These are phyloP conservation scores for Stipa capillata DNA, from an alignment of 176 grass and related monocot genomes.

Conservation along the genomic window DNA sequence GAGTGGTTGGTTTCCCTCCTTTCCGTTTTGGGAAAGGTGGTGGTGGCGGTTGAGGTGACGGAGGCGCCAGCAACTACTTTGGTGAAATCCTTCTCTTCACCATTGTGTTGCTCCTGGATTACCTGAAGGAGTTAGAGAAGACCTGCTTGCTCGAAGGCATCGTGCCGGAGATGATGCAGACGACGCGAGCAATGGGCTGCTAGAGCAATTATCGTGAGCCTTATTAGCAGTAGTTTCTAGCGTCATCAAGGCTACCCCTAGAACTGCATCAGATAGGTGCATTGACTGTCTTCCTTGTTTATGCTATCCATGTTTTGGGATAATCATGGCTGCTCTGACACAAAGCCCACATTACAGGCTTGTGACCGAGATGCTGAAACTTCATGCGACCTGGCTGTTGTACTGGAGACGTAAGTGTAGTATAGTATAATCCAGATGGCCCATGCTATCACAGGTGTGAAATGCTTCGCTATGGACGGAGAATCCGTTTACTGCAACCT, in stretches of 20 bases:
- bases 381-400: not conserved
- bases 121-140: slow-evolving; percentile 51
- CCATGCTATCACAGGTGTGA: not conserved
- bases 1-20: slow-evolving; percentile 34
- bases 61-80: slow-evolving; percentile 37
- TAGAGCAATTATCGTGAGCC: not conserved
- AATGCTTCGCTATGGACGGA: not conserved
- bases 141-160: slow-evolving; percentile 24
- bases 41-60: slow-evolving; percentile 22
- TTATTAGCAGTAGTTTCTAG: not conserved
- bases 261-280: not conserved
- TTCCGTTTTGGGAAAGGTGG: slow-evolving; percentile 46
- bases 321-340: not conserved
- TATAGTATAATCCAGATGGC: not conserved
- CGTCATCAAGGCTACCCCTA: not conserved
- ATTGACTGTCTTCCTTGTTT: not conserved
- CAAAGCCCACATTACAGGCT: not conserved
- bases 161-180: not conserved
- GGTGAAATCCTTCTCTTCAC: slow-evolving; percentile 49
- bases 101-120: slow-evolving; percentile 40
- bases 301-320: not conserved
- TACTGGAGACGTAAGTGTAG: not conserved
- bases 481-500: too few relatives aligned
- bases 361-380: not conserved
- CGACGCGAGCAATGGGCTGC: not conserved